Evolutionary conservation across 106 monocot genomes (phyloP).

Genomic region (Hemerocallis citrina): DNA sequence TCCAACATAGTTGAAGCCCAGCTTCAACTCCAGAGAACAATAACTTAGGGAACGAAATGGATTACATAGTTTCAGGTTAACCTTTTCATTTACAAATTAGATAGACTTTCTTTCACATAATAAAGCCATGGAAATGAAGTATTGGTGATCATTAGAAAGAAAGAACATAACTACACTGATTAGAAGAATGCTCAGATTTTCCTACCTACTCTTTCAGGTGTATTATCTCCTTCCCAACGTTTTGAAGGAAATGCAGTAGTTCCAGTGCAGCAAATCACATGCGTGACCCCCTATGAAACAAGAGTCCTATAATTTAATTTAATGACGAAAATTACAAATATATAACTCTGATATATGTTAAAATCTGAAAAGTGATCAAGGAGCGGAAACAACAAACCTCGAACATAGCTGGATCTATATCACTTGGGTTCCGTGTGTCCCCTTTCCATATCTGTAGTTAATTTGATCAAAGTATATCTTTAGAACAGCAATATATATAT

Average conservation of each 20-base stretch:
- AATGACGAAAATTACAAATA: slow-evolving; percentile 18
- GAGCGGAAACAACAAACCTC: slow-evolving; percentile 34
- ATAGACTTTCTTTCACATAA: too few species aligned
- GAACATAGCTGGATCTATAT: slow-evolving; percentile 74
- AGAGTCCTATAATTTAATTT: slow-evolving; percentile 18
- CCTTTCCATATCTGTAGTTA: slow-evolving; percentile 59
- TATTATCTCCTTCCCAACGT: slow-evolving; percentile 94
- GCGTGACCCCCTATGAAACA: slow-evolving; percentile 86
- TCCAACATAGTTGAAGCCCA: too few species aligned
- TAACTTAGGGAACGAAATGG: too few species aligned
- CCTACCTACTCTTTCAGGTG: slow-evolving; percentile 91
- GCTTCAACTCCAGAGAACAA: too few species aligned
- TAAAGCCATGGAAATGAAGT: too few species aligned
- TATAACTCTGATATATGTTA: neutral
- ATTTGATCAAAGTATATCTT: neutral
- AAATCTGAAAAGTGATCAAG: neutral
- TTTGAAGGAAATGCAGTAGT: slow-evolving; percentile 94
- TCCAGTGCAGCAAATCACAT: slow-evolving; percentile 95
- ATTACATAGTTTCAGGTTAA: too few species aligned
- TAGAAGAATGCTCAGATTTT: neutral
- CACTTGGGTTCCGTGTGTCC: slow-evolving; percentile 65
- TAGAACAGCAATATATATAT: neutral
- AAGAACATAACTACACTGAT: neutral
- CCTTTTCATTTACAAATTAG: too few species aligned
- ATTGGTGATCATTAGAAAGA: too few species aligned